Percentiles rank a stretch among this genome's conserved stretches.
Conservation (phyloP, 495 filamentous ascomycete species). For the Neurospora sublineolata region DNA sequence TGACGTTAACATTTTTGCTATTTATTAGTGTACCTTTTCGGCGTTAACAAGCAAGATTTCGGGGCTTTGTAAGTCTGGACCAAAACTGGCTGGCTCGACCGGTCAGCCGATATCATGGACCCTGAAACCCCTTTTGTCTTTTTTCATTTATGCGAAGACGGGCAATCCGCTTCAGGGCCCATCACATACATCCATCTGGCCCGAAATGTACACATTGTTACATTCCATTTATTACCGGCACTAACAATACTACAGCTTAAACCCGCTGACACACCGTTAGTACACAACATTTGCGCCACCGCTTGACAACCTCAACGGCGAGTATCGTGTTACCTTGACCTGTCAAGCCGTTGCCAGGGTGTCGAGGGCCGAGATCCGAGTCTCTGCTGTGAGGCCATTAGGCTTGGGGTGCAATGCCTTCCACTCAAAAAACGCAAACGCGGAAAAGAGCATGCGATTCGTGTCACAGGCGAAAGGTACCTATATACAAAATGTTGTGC, state of each 20-base stretch:
- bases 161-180: neutral
- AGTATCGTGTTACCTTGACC: neutral
- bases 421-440: constrained; percentile 1
- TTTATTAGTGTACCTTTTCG: neutral
- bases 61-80: neutral
- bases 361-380: neutral
- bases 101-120: neutral
- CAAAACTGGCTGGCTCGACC: neutral
- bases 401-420: neutral
- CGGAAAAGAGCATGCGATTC: constrained; percentile 36
- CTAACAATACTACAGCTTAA: neutral
- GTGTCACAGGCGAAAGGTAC: constrained; percentile 37
- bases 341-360: neutral
- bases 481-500: neutral
- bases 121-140: neutral
- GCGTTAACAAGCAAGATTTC: neutral
- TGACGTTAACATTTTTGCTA: neutral
- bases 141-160: neutral
- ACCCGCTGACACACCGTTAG: neutral
- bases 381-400: neutral
- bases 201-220: neutral
- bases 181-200: neutral
- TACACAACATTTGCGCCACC: neutral
- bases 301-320: neutral
- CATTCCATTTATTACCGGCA: neutral